These are phyloP conservation scores for Serpula lacrymans DNA, from an alignment of 768 basidiomycete genomes.

Conservation along the genomic window DNA sequence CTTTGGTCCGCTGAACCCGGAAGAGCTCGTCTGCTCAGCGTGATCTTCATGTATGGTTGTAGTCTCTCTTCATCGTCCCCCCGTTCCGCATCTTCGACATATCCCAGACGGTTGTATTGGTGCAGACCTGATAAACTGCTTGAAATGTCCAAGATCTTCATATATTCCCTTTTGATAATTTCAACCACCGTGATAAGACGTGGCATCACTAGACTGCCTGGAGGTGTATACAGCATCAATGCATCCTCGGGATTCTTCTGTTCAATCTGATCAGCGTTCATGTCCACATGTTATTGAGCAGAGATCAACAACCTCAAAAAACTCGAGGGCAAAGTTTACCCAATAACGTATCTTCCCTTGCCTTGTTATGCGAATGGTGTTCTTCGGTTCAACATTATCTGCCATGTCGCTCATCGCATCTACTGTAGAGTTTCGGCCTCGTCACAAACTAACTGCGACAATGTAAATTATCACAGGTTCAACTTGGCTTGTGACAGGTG, in stretches of 20 bases:
- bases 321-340: slow-evolving; percentile 51
- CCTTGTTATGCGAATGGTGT: slow-evolving; percentile 50
- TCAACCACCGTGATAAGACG: slow-evolving; percentile 76
- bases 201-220: slow-evolving; percentile 42
- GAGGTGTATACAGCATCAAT: slow-evolving; percentile 59
- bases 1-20: slow-evolving; percentile 35
- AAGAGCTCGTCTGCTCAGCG: slow-evolving; percentile 47
- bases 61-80: slow-evolving; percentile 39
- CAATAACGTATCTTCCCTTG: slow-evolving; percentile 53
- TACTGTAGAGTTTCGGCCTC: too few relatives aligned
- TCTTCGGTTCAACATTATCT: slow-evolving; percentile 10
- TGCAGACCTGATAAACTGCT: slow-evolving; percentile 54
- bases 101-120: slow-evolving; percentile 74
- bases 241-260: slow-evolving; percentile 48
- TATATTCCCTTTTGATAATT: slow-evolving; percentile 80
- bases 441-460: too few relatives aligned
- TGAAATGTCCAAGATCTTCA: slow-evolving; percentile 47
- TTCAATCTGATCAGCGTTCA: too few relatives aligned
- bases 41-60: slow-evolving; percentile 70
- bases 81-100: slow-evolving; percentile 25
- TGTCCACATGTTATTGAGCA: slow-evolving; percentile 1
- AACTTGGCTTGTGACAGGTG: too few relatives aligned
- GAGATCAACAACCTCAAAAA: slow-evolving; percentile 41
- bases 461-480: too few relatives aligned
- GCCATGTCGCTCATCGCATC: too few relatives aligned